Evolutionary conservation across 805 yeast genomes (phyloP).

Genomic region (Kuraishia floccosa): DNA sequence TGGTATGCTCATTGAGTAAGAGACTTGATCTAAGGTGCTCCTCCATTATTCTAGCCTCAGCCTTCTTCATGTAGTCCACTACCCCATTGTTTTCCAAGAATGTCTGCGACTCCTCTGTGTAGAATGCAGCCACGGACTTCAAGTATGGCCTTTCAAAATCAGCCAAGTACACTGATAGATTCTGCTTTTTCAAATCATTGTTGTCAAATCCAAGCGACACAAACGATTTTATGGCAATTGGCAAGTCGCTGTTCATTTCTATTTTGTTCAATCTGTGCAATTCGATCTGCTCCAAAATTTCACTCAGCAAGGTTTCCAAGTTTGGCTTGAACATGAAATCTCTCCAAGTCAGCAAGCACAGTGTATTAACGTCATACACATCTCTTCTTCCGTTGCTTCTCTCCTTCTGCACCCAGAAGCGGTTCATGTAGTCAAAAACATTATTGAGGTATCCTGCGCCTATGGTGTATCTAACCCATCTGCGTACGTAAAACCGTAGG

Average conservation of each 20-base stretch:
- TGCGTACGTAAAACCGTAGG: constrained; percentile 71
- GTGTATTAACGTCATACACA: constrained; percentile 82
- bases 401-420: constrained; percentile 97
- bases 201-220: constrained; percentile 86
- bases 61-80: constrained; percentile 82
- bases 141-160: constrained; percentile 73
- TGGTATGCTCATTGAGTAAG: constrained; percentile 79
- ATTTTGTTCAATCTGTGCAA: constrained; percentile 71
- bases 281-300: constrained; percentile 67
- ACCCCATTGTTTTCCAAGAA: constrained; percentile 69
- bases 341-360: constrained; percentile 84
- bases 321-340: constrained; percentile 66
- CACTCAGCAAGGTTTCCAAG: constrained; percentile 45
- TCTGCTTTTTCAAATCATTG: constrained; percentile 79
- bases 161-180: constrained; percentile 69
- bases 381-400: constrained; percentile 87
- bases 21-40: constrained; percentile 71
- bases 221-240: constrained; percentile 73
- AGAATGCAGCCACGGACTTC: constrained; percentile 54
- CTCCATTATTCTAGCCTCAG: constrained; percentile 71
- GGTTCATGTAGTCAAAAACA: constrained; percentile 88
- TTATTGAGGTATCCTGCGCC: constrained; percentile 91
- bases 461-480: constrained; percentile 82
- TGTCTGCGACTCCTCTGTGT: constrained; percentile 52
- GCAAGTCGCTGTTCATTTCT: constrained; percentile 54